Base-by-base conservation (phyloP, 345 rosid species). In the Euclidium syriacum region DNA sequence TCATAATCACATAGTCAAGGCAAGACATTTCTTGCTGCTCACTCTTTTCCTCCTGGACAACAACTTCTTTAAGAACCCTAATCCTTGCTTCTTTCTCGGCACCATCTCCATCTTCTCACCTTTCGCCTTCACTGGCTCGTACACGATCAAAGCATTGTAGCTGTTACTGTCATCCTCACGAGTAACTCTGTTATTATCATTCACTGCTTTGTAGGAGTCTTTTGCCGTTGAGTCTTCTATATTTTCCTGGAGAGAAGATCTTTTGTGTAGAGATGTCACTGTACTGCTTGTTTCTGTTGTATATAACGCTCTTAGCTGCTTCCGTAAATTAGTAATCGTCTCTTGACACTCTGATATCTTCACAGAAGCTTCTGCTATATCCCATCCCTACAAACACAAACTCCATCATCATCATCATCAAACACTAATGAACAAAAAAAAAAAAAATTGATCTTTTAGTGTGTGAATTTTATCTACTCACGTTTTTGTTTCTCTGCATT, bases 321-420 rank as follows among this genome's bases (percentile, higher is more conserved):
- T 94, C 52, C 91, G 81, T 17, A 87, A 75, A 75, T 80, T 81
- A 50, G 83, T 70, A 46, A 87, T 84, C 34, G 97, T 87, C 32
- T 90, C 96, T 79, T 86, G 95, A 68, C 96, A 90, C 77, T 85
- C 97, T 32, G 95, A 90, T 67, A 90, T 65, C 80, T 85, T 87
- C 38, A 77, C 80, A n/a, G 87, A 81, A 47, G 87, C 96, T 64
- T 85, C 83, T 24, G 78, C 59, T 47, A 82, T 77, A 73, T 85
- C 91, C 78, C 80, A 85, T 22, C 76, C 87, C 96, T 90, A 75
- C 75, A 64, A 57, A 22, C 27, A 49, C n/a, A 61, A 46, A 48
- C 19, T 32, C 25, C 48, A 61, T 42, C 15, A 56, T 51, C 42
- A 38, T 14, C 66, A 25, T 26, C 39, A 53, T 4, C 25, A 26